Evolutionary conservation across 495 filamentous ascomycete species (phyloP).

Genomic region (Haplographium delicatum): DNA sequence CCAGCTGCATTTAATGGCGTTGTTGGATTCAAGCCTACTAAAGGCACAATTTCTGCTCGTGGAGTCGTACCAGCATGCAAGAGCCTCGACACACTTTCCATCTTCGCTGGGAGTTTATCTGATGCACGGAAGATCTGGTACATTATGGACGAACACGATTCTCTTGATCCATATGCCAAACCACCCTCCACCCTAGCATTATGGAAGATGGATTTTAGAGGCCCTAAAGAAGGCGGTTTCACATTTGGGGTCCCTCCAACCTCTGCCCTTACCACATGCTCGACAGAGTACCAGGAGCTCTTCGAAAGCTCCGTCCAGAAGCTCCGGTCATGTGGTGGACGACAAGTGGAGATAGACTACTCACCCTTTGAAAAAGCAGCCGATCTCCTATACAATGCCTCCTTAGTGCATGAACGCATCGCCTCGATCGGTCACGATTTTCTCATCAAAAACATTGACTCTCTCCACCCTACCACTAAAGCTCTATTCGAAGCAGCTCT

Average conservation of each 20-base stretch:
- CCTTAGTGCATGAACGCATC: slow-evolving; percentile 54
- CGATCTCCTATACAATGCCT: slow-evolving; percentile 52
- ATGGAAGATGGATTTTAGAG: slow-evolving; percentile 45
- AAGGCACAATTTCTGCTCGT: slow-evolving; percentile 53
- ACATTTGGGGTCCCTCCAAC: slow-evolving; percentile 51
- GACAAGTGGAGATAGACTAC: slow-evolving; percentile 47
- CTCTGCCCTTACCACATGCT: slow-evolving; percentile 42
- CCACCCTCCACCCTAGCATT: slow-evolving; percentile 22
- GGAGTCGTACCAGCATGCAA: slow-evolving; percentile 60
- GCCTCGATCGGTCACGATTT: slow-evolving; percentile 22
- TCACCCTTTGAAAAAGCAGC: slow-evolving; percentile 48
- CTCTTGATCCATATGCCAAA: slow-evolving; percentile 53
- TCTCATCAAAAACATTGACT: slow-evolving; percentile 14
- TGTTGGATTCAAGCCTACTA: slow-evolving; percentile 63
- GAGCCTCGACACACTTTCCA: slow-evolving; percentile 55
- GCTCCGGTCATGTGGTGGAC: slow-evolving; percentile 46
- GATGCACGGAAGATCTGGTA: slow-evolving; percentile 57
- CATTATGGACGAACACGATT: slow-evolving; percentile 47
- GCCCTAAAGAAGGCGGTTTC: slow-evolving; percentile 35
- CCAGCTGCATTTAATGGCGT: slow-evolving; percentile 61
- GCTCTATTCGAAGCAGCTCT: slow-evolving; percentile 44
- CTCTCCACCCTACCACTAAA: slow-evolving; percentile 50
- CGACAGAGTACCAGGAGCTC: slow-evolving; percentile 36
- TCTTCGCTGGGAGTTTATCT: slow-evolving; percentile 47
- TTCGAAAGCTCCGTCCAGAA: slow-evolving; percentile 40